Evolutionary conservation across 2,329 filamentous ascomycete genomes (phyloP), one percentile per base, ranked within the genome.

Genomic region (Xylariaceae sp.): DNA sequence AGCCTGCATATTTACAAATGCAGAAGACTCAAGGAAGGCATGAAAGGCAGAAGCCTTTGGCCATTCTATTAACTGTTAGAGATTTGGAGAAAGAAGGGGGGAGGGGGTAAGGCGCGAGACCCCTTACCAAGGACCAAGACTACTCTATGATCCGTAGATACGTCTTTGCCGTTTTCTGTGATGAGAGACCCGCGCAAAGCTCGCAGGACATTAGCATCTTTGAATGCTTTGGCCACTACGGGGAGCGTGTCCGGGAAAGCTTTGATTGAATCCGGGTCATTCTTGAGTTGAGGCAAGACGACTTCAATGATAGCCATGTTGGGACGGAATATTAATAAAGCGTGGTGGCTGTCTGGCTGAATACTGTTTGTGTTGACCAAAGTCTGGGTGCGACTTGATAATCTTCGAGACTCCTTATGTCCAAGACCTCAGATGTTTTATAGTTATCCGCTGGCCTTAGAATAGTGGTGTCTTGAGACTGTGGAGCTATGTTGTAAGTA

Each of bases 241-340:
- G 61, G 56, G 6, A 55, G 4, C 14, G 40, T 44, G 2, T 32
- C 26, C 2, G 20, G 12, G 2, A 46, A 50, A 45, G 41, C 46
- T 37, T 59, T 57, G 12, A 56, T n/a, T 3, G 14, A 18, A 10
- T 59, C 58, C 0, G 61, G 45, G 9, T 57, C 56, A 2, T 55
- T 61, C 47, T 61, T 63, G 10, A 63, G 12, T 37, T 57, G 49
- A 19, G 58, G 55, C 23, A 57, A 61, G 48, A 56, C 44, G 19
- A 63, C 14, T 48, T 63, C 61, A 18, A 63, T 53, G 21, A 63
- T 45, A 7, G 61, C 56, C 61, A 63, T 63, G 23, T 45, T 58
- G 52, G n/a, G 23, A 20, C 3, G 44, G 42, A 9, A 16, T 44
- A 45, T 16, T 20, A 26, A 9, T 23, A 19, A 20, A n/a, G 7